phyloP scores from a whole-genome alignment of 2,329 filamentous ascomycete species.

The Sporothrix dimorphospora region DNA sequence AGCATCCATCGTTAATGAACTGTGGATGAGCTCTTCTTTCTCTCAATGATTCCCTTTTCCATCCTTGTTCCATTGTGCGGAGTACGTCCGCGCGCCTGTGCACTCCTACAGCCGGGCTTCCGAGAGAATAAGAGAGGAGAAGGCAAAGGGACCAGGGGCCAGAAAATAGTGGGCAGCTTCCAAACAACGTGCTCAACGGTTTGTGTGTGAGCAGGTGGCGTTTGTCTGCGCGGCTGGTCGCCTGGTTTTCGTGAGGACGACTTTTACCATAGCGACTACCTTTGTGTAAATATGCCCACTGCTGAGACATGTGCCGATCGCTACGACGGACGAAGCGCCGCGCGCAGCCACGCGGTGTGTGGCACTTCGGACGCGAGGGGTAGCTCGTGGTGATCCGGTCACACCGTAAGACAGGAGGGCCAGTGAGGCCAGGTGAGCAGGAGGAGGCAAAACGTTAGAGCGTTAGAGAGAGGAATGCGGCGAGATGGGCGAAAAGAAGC shows the following conservation, averaged over 20 bases:
- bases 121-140: too few relatives aligned
- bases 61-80: too few relatives aligned
- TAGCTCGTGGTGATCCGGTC: neutral
- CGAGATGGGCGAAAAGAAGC: neutral
- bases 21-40: too few relatives aligned
- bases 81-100: too few relatives aligned
- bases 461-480: slow-evolving; percentile 4
- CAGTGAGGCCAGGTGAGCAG: too few relatives aligned
- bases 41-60: too few relatives aligned
- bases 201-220: neutral
- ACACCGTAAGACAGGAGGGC: slow-evolving; percentile 18
- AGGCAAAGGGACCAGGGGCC: too few relatives aligned
- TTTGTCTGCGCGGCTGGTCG: neutral
- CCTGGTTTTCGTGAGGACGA: neutral
- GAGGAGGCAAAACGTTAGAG: neutral
- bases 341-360: neutral
- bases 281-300: neutral
- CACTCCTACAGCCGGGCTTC: too few relatives aligned
- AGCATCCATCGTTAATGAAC: neutral
- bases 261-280: neutral
- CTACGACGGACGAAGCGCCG: neutral
- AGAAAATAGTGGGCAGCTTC: neutral
- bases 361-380: neutral
- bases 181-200: neutral
- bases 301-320: slow-evolving; percentile 11